Evolutionary conservation across 768 basidiomycete genomes (phyloP), one percentile per base, ranked within the genome.

Genomic region (Calvatia gigantea): DNA sequence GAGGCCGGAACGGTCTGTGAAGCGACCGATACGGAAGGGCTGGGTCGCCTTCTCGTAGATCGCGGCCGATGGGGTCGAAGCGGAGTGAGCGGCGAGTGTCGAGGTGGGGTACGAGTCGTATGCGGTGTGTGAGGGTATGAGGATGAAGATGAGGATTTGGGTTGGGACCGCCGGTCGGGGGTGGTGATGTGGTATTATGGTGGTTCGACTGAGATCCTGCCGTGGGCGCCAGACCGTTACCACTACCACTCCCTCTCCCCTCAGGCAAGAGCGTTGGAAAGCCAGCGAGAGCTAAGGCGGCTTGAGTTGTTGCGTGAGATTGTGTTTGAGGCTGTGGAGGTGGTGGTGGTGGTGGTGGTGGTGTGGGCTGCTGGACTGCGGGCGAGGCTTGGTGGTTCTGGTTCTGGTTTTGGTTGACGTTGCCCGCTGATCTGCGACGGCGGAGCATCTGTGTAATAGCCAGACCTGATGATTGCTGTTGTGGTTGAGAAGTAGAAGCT

Each of bases 101-200:
- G 64, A 98, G 85, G 65, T 98, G 93, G 11, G 96, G 96, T 8
- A 98, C 96, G 51, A 99, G 86, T 15, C 94, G 88, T 65, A 98
- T 91, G 59, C 91, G 89, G 65, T 91, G 87, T 4, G 59, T 52
- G 38, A 61, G 27, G 21, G 60, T 51, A 27, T 59, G 43, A 45
- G 42, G 47, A 29, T 27, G 25, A 23, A 23, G 27, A 28, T 39
- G 28, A 11, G 35, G 17, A 2, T 23, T 8, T 28, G 44, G 6
- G 25, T 23, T 6, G 15, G 45, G 2, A n/a, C 27, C 31, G 23
- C 27, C 14, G 51, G 17, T 44, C n/a, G n/a, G n/a, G n/a, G 52
- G 12, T 27, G 21, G 21, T 12, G 49, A 6, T 49, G n/a, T 41
- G 12, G 39, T 21, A n/a, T 41, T 19, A 37, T 38, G 35, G 33